Evolutionary conservation across 192 early-diverging fungal genomes (phyloP), one percentile per base, ranked within the genome.

Genomic region (Coemansia pectinata): DNA sequence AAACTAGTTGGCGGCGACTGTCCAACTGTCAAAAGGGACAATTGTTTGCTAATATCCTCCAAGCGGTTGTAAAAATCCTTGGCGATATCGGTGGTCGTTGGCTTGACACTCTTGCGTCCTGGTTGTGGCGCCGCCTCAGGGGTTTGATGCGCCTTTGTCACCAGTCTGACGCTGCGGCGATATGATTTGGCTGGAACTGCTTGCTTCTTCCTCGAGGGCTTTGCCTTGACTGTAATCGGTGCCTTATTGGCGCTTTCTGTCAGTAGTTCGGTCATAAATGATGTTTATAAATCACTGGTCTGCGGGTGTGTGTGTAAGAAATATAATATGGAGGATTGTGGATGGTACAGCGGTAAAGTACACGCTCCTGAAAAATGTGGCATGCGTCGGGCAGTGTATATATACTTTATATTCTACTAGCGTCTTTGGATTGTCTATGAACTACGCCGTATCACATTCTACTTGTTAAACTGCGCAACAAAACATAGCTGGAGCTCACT

Each of bases 141-240:
- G 6, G 12, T 6, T 1, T 41, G 21, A 21, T 66, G 61, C 19
- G 36, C 31, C 62, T 78, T 78, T 42, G 59, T 67, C 36, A 64
- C 61, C 29, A 78, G 33, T 12, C 72, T 73, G 17, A 47, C 67
- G 62, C 72, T 74, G 17, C 42, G 64, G 11, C 77, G 72, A 29
- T 66, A 61, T 29, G 75, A 45, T 15, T 66, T 66, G 8, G 27
- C 58, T 0, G 62, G 23, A 11, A 65, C 33, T 2, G 62, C 14
- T 11, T 42, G 41, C 25, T 33, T 71, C 55, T 66, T 67, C 3
- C 21, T 34, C 11, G 69, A 39, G 3, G 52, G 52, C 65, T 62
- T 63, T 12, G 62, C 9, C 21, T 36, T 59, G 3, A 17, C 34
- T 5, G 59, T 9, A 8, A 5, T 25, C 21, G 39, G 60, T 36